Conservation (phyloP, 345 rosid genomes). For the Dovyalis caffra region DNA sequence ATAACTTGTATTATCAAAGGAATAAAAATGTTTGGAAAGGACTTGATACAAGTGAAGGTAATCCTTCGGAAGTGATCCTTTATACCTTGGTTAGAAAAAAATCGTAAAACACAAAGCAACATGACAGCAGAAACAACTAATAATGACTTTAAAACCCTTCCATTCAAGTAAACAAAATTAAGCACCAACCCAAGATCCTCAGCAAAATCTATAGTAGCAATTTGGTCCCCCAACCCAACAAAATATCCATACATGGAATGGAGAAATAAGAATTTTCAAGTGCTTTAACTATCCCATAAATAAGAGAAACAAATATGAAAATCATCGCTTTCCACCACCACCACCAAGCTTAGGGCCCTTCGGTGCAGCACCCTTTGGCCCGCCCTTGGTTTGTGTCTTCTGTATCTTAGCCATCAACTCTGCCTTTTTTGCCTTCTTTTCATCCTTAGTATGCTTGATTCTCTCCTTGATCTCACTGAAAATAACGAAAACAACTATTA, state of each 20-base stretch:
- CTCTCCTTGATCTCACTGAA: constrained; percentile 81
- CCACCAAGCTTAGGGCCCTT: constrained; percentile 69
- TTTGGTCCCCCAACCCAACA: not conserved
- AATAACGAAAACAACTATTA: not conserved
- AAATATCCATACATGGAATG: not conserved
- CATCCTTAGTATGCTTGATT: constrained; percentile 80
- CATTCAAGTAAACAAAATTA: not conserved
- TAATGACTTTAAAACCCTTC: not conserved
- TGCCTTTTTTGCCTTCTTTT: constrained; percentile 80
- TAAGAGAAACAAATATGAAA: not conserved
- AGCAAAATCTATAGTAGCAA: not conserved
- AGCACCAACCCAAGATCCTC: not conserved
- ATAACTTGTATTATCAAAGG: not conserved
- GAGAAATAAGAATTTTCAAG: not conserved
- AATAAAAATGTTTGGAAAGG: not conserved
- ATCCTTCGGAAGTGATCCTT: too few relatives aligned
- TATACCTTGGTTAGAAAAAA: not conserved
- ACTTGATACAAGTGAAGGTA: too few relatives aligned
- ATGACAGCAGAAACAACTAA: not conserved
- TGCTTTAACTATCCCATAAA: not conserved
- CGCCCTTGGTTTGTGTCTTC: constrained; percentile 50
- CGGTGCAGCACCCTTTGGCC: constrained; percentile 46
- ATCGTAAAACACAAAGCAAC: not conserved
- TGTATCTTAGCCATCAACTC: constrained; percentile 57
- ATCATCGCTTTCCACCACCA: constrained; percentile 77